These are phyloP conservation scores for Prunella vulgaris DNA, from an alignment of 257 asterid genomes.

Conservation along the genomic window DNA sequence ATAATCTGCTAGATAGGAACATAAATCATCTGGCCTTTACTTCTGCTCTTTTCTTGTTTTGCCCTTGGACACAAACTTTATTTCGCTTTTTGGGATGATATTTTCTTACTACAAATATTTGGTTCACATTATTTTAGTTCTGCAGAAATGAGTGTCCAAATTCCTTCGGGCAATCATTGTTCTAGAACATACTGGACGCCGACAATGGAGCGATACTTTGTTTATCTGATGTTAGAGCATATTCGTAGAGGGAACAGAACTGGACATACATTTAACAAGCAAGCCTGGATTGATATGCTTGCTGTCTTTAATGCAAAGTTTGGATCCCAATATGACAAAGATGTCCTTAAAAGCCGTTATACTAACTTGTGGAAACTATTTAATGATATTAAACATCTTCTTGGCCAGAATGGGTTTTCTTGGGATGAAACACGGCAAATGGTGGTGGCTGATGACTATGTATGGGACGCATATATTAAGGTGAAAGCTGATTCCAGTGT, in stretches of 20 bases:
- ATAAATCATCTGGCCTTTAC: not conserved
- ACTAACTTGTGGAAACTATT: slow-evolving; percentile 42
- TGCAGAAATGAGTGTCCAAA: slow-evolving; percentile 32
- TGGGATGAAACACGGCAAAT: slow-evolving; percentile 40
- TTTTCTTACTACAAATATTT: not conserved
- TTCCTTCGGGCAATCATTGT: slow-evolving; percentile 21
- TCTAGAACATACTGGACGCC: slow-evolving; percentile 39
- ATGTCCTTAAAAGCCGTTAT: slow-evolving; percentile 41
- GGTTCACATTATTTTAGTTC: slow-evolving; percentile 1
- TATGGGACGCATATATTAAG: slow-evolving; percentile 39
- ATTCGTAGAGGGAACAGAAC: slow-evolving; percentile 31
- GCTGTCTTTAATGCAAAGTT: slow-evolving; percentile 41
- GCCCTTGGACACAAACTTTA: not conserved
- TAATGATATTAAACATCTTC: slow-evolving; percentile 35
- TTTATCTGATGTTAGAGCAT: slow-evolving; percentile 39
- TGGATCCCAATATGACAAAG: slow-evolving; percentile 44
- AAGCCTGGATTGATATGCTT: slow-evolving; percentile 42
- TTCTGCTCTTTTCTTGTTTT: not conserved
- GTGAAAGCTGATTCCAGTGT: slow-evolving; percentile 11
- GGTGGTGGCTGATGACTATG: slow-evolving; percentile 39
- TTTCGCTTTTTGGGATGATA: not conserved
- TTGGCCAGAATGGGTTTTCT: slow-evolving; percentile 37
- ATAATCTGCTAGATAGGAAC: slow-evolving; percentile 4
- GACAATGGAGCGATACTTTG: slow-evolving; percentile 41
- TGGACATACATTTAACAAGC: slow-evolving; percentile 37